Evolutionary conservation across 179 eudicot species (phyloP).

Genomic region (Carnegiea gigantea): DNA sequence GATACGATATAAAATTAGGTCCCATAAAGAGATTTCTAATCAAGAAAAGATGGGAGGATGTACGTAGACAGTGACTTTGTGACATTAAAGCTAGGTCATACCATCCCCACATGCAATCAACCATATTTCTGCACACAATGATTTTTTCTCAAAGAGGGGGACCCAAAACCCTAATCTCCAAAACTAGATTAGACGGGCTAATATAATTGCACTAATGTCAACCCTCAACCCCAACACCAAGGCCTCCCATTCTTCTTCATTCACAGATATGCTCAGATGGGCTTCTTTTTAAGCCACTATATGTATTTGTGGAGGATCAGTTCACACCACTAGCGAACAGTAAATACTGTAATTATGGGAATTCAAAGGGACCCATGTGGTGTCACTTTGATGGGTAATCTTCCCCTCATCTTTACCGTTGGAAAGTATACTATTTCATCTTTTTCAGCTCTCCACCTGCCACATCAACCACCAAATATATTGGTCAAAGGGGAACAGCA

Average conservation of each 20-base stretch:
- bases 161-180: slow-evolving; percentile 17
- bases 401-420: slow-evolving; percentile 80
- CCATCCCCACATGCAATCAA: slow-evolving; percentile 13
- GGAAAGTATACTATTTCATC: slow-evolving; percentile 90
- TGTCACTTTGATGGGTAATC: slow-evolving; percentile 60
- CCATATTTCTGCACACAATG: background rate
- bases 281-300: background rate
- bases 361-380: slow-evolving; percentile 22
- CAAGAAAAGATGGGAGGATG: background rate
- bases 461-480: background rate
- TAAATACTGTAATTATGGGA: background rate
- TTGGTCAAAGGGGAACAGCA: background rate
- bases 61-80: slow-evolving; percentile 10
- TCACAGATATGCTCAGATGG: background rate
- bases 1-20: background rate
- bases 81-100: background rate
- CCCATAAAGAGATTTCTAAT: background rate
- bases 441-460: slow-evolving; percentile 78
- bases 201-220: slow-evolving; percentile 6
- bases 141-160: background rate
- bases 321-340: background rate
- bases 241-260: background rate
- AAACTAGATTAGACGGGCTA: slow-evolving; percentile 2
- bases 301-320: background rate
- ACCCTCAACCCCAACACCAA: slow-evolving; percentile 8